phyloP scores from a whole-genome alignment of 179 eudicot species.

The Sideroxylon spinosum region DNA sequence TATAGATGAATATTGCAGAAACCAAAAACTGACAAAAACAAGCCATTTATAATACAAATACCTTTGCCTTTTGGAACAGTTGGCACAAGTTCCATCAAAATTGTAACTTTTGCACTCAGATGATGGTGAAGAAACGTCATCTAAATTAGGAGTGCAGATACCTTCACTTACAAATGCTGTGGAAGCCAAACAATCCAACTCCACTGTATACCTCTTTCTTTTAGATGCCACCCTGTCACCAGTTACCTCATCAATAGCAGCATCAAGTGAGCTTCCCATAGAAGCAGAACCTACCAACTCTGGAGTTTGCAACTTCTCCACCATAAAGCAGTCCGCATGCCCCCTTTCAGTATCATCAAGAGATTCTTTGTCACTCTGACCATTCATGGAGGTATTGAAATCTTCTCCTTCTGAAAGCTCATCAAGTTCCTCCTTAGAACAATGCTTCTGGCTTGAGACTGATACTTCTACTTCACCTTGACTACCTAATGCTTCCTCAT shows the following conservation, averaged over 20 bases:
- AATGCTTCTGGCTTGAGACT: slow-evolving; percentile 10
- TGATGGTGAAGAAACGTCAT: slow-evolving; percentile 13
- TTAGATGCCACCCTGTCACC: slow-evolving; percentile 8
- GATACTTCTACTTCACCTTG: slow-evolving; percentile 10
- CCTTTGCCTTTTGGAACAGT: slow-evolving; percentile 48
- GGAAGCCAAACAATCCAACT: slow-evolving; percentile 13
- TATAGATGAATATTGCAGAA: not conserved
- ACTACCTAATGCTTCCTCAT: slow-evolving; percentile 9
- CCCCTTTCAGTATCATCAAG: slow-evolving; percentile 17
- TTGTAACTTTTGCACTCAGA: slow-evolving; percentile 22
- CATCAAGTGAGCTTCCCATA: slow-evolving; percentile 18
- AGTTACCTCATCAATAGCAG: slow-evolving; percentile 21
- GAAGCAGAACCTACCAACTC: slow-evolving; percentile 21
- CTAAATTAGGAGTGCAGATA: slow-evolving; percentile 7
- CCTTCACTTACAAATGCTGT: slow-evolving; percentile 16
- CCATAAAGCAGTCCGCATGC: slow-evolving; percentile 18
- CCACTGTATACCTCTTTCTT: slow-evolving; percentile 15
- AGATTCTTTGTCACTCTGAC: slow-evolving; percentile 3
- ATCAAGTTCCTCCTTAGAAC: slow-evolving; percentile 3
- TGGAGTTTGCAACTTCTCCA: slow-evolving; percentile 21
- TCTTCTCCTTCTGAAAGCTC: slow-evolving; percentile 9
- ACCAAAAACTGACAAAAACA: not conserved
- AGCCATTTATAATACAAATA: slow-evolving; percentile 14
- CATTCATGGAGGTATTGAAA: slow-evolving; percentile 3
- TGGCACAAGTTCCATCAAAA: slow-evolving; percentile 25